Evolutionary conservation across 2,329 filamentous ascomycete species (phyloP).

Genomic region (Xylariaceae sp.): DNA sequence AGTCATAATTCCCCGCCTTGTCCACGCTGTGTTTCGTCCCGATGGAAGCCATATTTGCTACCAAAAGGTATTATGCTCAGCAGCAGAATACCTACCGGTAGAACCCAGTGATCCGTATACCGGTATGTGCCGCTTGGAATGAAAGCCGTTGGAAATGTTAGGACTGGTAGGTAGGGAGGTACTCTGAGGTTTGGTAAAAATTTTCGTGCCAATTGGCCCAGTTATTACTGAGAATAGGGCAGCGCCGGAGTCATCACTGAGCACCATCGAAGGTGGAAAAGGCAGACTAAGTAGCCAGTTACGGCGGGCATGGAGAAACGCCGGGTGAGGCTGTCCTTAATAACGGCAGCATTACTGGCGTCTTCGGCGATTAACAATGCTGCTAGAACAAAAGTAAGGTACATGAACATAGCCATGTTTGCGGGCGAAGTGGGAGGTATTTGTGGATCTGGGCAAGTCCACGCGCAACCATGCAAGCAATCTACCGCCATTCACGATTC

Average conservation of each 20-base stretch:
- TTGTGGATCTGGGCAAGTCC: neutral
- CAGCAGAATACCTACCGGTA: neutral
- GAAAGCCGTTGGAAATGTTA: neutral
- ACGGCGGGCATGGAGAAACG: conserved; percentile 7
- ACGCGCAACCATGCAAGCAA: conserved; percentile 13
- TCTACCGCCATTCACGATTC: conserved; percentile 9
- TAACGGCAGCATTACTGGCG: neutral
- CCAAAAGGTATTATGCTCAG: neutral
- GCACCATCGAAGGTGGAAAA: conserved; percentile 1
- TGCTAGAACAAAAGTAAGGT: neutral
- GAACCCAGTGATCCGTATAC: neutral
- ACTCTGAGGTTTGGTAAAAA: neutral
- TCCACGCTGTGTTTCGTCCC: conserved; percentile 17
- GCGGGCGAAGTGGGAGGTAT: neutral
- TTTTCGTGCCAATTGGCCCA: neutral
- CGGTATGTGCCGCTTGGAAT: neutral
- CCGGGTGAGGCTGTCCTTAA: conserved; percentile 4
- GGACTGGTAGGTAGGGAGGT: neutral
- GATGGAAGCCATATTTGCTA: conserved; percentile 18
- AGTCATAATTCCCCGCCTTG: conserved; percentile 16
- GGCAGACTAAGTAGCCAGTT: neutral
- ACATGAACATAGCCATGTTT: neutral
- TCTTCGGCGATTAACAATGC: neutral
- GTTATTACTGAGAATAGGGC: conserved; percentile 1
- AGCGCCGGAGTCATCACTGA: conserved; percentile 5